Percentiles rank a stretch among this genome's conserved stretches.
These are phyloP conservation scores for Arabis hirsuta DNA, from an alignment of 345 rosid genomes.

Conservation along the genomic window DNA sequence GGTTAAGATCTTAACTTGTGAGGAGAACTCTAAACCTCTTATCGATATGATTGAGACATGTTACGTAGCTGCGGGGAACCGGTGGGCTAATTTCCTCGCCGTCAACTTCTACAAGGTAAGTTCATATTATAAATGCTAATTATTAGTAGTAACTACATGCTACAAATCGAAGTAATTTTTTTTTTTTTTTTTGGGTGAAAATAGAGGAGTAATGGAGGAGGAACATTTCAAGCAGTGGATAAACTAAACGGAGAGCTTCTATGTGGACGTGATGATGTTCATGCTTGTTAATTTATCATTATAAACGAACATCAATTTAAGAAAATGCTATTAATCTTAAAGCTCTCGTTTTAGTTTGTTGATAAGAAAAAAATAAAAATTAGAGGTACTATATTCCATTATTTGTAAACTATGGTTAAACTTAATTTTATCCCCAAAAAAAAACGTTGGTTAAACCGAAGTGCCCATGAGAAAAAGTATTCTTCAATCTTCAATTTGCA, in stretches of 20 bases:
- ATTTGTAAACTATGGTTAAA: not conserved
- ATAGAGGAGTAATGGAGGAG: constrained; percentile 66
- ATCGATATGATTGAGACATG: constrained; percentile 49
- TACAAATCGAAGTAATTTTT: not conserved
- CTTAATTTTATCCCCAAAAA: no score
- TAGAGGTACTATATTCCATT: not conserved
- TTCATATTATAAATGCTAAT: not conserved
- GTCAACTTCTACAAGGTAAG: constrained; percentile 63
- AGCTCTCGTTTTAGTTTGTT: not conserved
- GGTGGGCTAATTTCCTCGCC: constrained; percentile 66
- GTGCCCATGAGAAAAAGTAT: no score
- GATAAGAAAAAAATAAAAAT: no score
- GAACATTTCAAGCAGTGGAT: constrained; percentile 65
- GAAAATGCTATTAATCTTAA: not conserved
- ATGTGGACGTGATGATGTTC: constrained; percentile 57
- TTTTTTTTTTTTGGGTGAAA: not conserved
- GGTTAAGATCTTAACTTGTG: constrained; percentile 42
- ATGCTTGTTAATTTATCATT: constrained; percentile 41
- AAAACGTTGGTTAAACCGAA: no score
- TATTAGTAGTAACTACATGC: not conserved
- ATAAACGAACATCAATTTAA: not conserved
- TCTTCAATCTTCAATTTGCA: no score
- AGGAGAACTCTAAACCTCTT: constrained; percentile 50
- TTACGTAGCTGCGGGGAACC: constrained; percentile 47
- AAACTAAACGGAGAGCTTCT: constrained; percentile 57